Percentiles rank a stretch among this genome's conserved stretches.
Conservation (phyloP, 2,329 filamentous ascomycete genomes). For the Mariannaea sp. region DNA sequence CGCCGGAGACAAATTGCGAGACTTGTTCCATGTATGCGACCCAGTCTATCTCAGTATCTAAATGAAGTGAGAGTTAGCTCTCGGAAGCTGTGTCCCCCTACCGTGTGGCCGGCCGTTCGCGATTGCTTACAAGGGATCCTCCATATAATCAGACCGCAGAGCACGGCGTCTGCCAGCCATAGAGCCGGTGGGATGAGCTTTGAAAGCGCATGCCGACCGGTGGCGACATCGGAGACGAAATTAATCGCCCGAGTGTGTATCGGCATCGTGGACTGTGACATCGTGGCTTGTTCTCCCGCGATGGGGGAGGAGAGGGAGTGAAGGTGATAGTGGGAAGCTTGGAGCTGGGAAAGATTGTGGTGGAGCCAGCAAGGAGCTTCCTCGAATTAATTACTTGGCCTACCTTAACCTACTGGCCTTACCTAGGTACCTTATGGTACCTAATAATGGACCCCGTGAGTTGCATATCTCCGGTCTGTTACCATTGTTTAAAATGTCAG, state of each 20-base stretch:
- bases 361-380: slow-evolving; percentile 27
- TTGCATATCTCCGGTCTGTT: slow-evolving; percentile 31
- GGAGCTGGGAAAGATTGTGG: slow-evolving; percentile 8
- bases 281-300: slow-evolving; percentile 25
- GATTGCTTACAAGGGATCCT: slow-evolving; percentile 76
- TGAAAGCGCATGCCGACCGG: slow-evolving; percentile 56
- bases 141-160: slow-evolving; percentile 77
- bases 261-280: slow-evolving; percentile 37
- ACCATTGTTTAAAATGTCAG: neutral
- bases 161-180: slow-evolving; percentile 69
- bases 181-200: slow-evolving; percentile 62
- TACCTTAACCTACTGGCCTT: too few species aligned
- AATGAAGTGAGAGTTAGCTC: slow-evolving; percentile 13
- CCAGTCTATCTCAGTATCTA: slow-evolving; percentile 98
- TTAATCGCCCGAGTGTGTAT: slow-evolving; percentile 36
- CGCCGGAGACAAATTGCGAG: slow-evolving; percentile 75
- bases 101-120: neutral
- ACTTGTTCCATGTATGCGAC: slow-evolving; percentile 96
- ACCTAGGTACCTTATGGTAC: too few species aligned
- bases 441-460: slow-evolving; percentile 31
- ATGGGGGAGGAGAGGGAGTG: too few species aligned
- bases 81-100: neutral
- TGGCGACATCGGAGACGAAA: slow-evolving; percentile 50
- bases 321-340: slow-evolving; percentile 26
- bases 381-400: too few species aligned